phyloP scores from a whole-genome alignment of 495 filamentous ascomycete species.

The Apodospora peruviana region DNA sequence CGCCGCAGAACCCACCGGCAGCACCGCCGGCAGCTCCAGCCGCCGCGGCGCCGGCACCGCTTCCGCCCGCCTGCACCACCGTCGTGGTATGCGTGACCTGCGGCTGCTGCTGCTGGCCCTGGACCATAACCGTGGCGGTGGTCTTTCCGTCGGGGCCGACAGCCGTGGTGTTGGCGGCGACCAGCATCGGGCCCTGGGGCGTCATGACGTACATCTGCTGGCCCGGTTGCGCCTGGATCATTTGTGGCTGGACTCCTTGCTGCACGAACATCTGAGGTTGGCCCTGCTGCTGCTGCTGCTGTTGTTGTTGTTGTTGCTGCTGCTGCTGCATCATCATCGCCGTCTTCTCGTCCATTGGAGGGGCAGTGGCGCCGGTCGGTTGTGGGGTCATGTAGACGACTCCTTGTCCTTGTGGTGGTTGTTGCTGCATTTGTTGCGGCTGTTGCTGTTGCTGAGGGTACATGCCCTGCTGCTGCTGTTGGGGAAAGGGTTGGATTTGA shows the following conservation, averaged over 20 bases:
- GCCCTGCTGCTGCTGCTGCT: background rate
- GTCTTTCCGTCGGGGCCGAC: background rate
- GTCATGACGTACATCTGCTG: background rate
- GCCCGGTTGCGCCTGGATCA: background rate
- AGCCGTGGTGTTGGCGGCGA: background rate
- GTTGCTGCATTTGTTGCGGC: background rate
- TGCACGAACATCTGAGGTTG: background rate
- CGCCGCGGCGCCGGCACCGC: constrained; percentile 1
- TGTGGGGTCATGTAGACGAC: background rate
- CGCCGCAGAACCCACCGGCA: constrained; percentile 4
- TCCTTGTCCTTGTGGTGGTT: background rate
- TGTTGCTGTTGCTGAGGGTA: background rate
- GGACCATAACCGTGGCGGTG: background rate
- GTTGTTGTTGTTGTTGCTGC: background rate
- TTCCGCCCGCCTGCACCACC: background rate
- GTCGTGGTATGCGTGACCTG: background rate
- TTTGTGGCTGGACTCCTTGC: background rate
- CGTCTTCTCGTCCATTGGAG: background rate
- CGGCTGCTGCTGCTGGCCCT: background rate
- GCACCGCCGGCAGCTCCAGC: constrained; percentile 5
- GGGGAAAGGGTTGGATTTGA: background rate
- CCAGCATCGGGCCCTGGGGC: constrained; percentile 1
- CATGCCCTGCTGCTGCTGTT: background rate
- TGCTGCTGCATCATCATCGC: background rate
- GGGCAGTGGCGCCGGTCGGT: background rate